phyloP scores from a whole-genome alignment of 2,329 filamentous ascomycete genomes.

The Aspergillus sp. region DNA sequence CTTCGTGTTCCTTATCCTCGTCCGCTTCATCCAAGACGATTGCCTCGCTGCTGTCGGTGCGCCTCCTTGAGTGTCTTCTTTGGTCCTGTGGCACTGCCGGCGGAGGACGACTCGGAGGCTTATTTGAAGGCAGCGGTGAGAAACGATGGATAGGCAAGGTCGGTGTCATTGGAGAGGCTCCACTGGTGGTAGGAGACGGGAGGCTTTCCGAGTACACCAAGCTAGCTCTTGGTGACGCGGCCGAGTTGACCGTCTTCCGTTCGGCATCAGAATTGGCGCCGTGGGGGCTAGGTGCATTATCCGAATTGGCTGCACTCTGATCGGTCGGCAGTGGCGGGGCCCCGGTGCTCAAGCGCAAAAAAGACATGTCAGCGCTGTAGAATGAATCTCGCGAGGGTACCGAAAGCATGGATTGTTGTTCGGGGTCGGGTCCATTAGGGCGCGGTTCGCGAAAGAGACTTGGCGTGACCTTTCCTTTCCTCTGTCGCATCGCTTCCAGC shows the following conservation, averaged over 20 bases:
- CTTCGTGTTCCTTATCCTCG: constrained; percentile 47
- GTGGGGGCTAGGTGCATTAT: constrained; percentile 19
- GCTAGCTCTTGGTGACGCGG: constrained; percentile 24
- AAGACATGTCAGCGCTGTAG: constrained; percentile 30
- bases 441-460: constrained; percentile 25
- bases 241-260: constrained; percentile 23
- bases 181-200: constrained; percentile 28
- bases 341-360: constrained; percentile 29
- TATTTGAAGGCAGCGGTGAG: constrained; percentile 25
- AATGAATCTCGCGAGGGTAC: constrained; percentile 24
- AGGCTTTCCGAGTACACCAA: constrained; percentile 29
- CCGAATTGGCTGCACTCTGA: constrained; percentile 19
- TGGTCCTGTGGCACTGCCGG: constrained; percentile 24
- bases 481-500: constrained; percentile 42
- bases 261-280: constrained; percentile 26
- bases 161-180: constrained; percentile 31
- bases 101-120: constrained; percentile 22
- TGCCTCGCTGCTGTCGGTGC: constrained; percentile 38
- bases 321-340: constrained; percentile 17
- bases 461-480: constrained; percentile 39
- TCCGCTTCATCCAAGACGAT: constrained; percentile 37
- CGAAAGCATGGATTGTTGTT: constrained; percentile 21
- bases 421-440: constrained; percentile 11
- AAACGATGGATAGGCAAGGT: constrained; percentile 31
- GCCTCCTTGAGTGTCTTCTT: constrained; percentile 29